Base-by-base conservation (phyloP, 1,139 yeast genomes). In the Nakaseomyces bracarensis region DNA sequence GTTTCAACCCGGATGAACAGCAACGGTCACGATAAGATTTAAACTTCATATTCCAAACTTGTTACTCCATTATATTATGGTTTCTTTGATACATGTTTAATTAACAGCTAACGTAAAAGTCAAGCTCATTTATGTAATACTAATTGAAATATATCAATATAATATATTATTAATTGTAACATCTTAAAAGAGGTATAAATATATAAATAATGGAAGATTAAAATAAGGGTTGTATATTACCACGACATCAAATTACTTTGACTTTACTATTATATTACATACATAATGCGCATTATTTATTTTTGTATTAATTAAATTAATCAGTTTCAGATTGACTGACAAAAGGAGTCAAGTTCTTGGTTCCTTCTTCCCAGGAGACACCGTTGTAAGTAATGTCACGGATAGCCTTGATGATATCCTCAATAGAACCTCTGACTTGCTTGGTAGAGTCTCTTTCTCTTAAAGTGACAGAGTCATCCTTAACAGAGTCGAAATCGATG, bases 401-500 rank as follows among this genome's bases (percentile, higher is more conserved):
- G 54, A 93, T 77, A 42, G 96, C 96, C 43, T 71, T 74, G 52
- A 91, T 72, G 48, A 93, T 78, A 19, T 79, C 91, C 43, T 75
- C 80, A 48, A 80, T 74, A 15, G 86, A 69, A 50, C 98, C 99
- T 74, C 99, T 86, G 41, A 89, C 96, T 72, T 93, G 99, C 62
- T 79, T 82, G 38, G 98, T 93, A 42, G 95, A 75, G 65, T 93
- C 99, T 72, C 99, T 86, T 68, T 93, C 98, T 75, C 99, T 86
- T 61, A 93, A 75, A 38, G 99, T 93, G 52, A 93, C 83, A 13
- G 96, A 81, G 42, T 79, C 78, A 61, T 93, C 97, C 64, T 83
- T 79, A 49, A 83, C 77, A 42, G 96, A 82, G 52, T 93, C 97
- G 66, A 93, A 93, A 68, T 93, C 99, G 57, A 93, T 83, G 52